A percentile compares a stretch with the other conserved stretches of the same genome.
Evolutionary conservation across 2,329 filamentous ascomycete genomes (phyloP).

Genomic region (Xylariomycetidae sp.): DNA sequence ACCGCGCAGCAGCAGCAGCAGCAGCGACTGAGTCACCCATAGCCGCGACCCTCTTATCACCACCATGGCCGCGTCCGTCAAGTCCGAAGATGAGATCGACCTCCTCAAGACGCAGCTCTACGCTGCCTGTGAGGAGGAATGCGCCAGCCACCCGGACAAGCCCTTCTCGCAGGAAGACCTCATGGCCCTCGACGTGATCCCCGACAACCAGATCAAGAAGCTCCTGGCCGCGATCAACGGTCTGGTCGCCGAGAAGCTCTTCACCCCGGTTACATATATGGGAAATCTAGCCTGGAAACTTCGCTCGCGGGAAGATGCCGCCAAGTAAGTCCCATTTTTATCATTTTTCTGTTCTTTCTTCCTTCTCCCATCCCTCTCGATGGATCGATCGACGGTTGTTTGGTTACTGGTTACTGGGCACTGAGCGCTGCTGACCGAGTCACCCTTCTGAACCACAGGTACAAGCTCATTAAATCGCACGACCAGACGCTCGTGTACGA

Average conservation of each 20-base stretch:
- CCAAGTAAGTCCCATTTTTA: constrained; percentile 43
- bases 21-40: constrained; percentile 4
- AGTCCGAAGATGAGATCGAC: constrained; percentile 24
- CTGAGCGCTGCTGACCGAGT: too few species aligned
- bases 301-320: constrained; percentile 55
- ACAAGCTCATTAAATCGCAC: constrained; percentile 57
- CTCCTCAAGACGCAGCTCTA: constrained; percentile 54
- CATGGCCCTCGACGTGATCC: constrained; percentile 49
- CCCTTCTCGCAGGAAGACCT: constrained; percentile 58
- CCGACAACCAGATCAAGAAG: constrained; percentile 49
- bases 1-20: too few species aligned
- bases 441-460: constrained; percentile 36
- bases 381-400: too few species aligned
- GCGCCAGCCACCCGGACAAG: constrained; percentile 35
- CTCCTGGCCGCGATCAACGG: constrained; percentile 53
- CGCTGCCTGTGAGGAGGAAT: constrained; percentile 46
- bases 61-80: constrained; percentile 5
- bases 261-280: constrained; percentile 43
- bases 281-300: constrained; percentile 52
- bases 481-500: constrained; percentile 83
- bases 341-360: too few species aligned
- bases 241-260: constrained; percentile 56
- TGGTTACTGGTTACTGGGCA: too few species aligned
- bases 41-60: too few species aligned
- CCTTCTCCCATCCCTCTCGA: too few species aligned